Percentiles rank a stretch among this genome's conserved stretches.
Evolutionary conservation across 2,329 filamentous ascomycete species (phyloP).

Genomic region (Aureobasidium sp.): DNA sequence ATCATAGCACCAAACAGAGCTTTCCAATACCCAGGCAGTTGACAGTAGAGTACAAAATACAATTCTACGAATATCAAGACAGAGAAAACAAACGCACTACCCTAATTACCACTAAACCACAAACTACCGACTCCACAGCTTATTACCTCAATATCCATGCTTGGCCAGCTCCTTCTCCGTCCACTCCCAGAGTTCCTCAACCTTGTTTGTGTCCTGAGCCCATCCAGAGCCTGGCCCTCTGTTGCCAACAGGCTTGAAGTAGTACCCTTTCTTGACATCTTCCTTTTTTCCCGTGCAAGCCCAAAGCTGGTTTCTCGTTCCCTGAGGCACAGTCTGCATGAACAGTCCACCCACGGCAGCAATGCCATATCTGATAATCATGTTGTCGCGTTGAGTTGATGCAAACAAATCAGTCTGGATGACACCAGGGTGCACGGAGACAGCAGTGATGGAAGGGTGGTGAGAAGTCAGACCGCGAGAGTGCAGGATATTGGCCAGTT

Average conservation of each 20-base stretch:
- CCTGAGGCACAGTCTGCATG: slow-evolving; percentile 20
- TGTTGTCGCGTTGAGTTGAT: slow-evolving; percentile 19
- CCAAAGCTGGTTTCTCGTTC: slow-evolving; percentile 38
- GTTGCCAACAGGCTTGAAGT: slow-evolving; percentile 35
- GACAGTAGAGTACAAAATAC: neutral
- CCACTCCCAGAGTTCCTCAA: slow-evolving; percentile 32
- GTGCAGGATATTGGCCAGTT: slow-evolving; percentile 44
- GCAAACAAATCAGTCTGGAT: slow-evolving; percentile 38
- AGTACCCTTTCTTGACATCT: slow-evolving; percentile 34
- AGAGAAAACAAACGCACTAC: neutral
- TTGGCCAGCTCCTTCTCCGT: slow-evolving; percentile 21
- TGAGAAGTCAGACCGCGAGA: slow-evolving; percentile 33
- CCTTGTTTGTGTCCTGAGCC: slow-evolving; percentile 23
- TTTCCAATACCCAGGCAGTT: no score
- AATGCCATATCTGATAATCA: slow-evolving; percentile 22
- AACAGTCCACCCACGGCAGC: slow-evolving; percentile 24
- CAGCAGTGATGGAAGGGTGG: slow-evolving; percentile 38
- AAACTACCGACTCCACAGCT: no score
- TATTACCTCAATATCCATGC: slow-evolving; percentile 14
- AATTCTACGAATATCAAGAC: neutral
- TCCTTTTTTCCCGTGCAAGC: slow-evolving; percentile 28
- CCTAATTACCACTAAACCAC: neutral
- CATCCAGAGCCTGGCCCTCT: slow-evolving; percentile 18
- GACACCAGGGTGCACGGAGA: slow-evolving; percentile 42
- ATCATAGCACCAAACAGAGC: no score